Conservation (phyloP, 1,284 basidiomycete genomes). For the Gastroboletus turbinatus region DNA sequence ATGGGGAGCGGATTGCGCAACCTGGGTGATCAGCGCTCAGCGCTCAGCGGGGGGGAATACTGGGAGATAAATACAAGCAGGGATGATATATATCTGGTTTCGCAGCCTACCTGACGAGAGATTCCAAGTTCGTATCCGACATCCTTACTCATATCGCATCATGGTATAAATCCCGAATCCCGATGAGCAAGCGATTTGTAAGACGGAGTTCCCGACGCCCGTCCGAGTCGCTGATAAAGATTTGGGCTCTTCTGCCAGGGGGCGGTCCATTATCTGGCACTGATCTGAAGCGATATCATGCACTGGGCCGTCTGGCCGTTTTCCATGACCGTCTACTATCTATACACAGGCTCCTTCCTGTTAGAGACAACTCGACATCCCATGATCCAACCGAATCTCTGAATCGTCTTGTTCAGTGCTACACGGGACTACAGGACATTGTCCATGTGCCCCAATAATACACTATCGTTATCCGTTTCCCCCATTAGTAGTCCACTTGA, state of each 20-base stretch:
- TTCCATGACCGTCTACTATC: no score
- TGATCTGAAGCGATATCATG: neutral
- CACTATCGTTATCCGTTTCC: conserved; percentile 43
- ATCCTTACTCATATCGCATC: conserved; percentile 19
- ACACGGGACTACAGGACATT: neutral
- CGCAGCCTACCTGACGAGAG: neutral
- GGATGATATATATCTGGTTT: neutral
- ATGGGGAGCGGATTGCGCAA: conserved; percentile 13
- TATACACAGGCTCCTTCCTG: neutral
- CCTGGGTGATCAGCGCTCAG: neutral
- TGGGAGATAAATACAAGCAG: neutral
- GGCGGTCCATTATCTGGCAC: neutral
- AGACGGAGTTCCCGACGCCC: neutral
- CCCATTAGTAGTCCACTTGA: conserved; percentile 83
- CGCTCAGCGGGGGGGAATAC: no score
- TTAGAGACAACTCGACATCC: neutral
- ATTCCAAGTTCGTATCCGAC: neutral
- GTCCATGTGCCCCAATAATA: neutral
- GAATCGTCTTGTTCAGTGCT: neutral
- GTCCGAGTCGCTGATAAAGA: neutral
- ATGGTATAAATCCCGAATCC: neutral
- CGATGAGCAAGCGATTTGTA: neutral
- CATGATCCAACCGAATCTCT: neutral
- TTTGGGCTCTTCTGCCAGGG: neutral
- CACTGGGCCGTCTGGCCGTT: neutral